Evolutionary conservation across 108 stramenopile species (phyloP).

Genomic region (Discostella stelligeroides): DNA sequence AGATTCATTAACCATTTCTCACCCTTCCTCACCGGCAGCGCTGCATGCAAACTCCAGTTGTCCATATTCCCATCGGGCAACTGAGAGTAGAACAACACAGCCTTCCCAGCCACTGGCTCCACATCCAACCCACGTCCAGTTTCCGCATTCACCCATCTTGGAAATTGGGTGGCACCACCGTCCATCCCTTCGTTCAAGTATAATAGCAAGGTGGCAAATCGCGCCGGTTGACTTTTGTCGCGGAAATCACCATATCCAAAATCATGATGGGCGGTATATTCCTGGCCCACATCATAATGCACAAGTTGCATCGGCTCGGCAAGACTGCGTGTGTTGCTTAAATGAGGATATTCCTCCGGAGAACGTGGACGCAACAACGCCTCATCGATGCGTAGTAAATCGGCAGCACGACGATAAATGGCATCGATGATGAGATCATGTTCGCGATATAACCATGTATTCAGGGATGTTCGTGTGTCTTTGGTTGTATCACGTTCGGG

Average conservation of each 20-base stretch:
- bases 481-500: slow-evolving; percentile 34
- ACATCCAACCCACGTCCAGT: slow-evolving; percentile 60
- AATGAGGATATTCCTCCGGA: slow-evolving; percentile 54
- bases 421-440: slow-evolving; percentile 72
- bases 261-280: slow-evolving; percentile 93
- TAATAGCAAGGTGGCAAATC: slow-evolving; percentile 82
- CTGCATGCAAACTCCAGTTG: slow-evolving; percentile 85
- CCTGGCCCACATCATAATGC: slow-evolving; percentile 77
- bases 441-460: slow-evolving; percentile 85
- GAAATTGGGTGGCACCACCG: slow-evolving; percentile 83
- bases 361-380: slow-evolving; percentile 60
- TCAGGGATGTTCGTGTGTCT: slow-evolving; percentile 76
- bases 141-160: slow-evolving; percentile 82
- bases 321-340: slow-evolving; percentile 47
- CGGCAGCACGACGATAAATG: slow-evolving; percentile 87
- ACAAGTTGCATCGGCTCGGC: slow-evolving; percentile 89
- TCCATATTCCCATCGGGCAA: slow-evolving; percentile 92
- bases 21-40: slow-evolving; percentile 70
- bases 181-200: slow-evolving; percentile 81
- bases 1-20: slow-evolving; percentile 86
- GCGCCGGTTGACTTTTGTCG: slow-evolving; percentile 56
- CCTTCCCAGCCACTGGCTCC: slow-evolving; percentile 72
- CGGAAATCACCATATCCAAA: slow-evolving; percentile 70
- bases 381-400: slow-evolving; percentile 86
- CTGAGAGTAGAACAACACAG: slow-evolving; percentile 88